Percentiles rank a stretch among this genome's conserved stretches.
These are phyloP conservation scores for Balansia obtecta DNA, from an alignment of 2,329 filamentous ascomycete species.

Conservation along the genomic window DNA sequence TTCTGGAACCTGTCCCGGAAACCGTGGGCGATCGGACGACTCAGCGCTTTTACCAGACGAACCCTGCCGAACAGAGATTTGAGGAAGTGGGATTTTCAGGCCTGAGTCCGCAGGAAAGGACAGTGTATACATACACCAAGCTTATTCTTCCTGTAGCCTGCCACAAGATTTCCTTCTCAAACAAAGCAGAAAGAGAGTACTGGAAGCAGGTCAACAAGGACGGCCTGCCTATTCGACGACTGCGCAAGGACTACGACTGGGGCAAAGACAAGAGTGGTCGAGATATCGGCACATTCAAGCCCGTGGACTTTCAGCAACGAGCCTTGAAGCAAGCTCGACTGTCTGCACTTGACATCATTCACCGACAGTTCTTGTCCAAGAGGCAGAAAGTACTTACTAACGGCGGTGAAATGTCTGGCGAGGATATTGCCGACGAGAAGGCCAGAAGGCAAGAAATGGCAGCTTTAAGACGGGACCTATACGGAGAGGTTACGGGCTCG, in stretches of 20 bases:
- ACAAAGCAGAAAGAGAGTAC: constrained; percentile 42
- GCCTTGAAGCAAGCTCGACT: constrained; percentile 29
- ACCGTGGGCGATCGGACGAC: constrained; percentile 37
- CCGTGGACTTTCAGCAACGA: constrained; percentile 32
- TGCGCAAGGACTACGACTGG: constrained; percentile 31
- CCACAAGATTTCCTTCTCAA: constrained; percentile 21
- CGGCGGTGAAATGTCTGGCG: constrained; percentile 17
- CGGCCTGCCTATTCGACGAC: constrained; percentile 34
- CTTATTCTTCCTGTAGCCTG: constrained; percentile 30
- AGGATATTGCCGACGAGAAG: constrained; percentile 34
- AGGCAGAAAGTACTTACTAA: constrained; percentile 18
- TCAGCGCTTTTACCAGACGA: constrained; percentile 36
- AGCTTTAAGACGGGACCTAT: constrained; percentile 35
- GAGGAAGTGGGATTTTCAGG: constrained; percentile 31
- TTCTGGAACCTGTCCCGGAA: constrained; percentile 23
- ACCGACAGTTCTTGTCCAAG: constrained; percentile 30
- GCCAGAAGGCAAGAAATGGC: constrained; percentile 38
- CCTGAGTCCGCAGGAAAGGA: constrained; percentile 35
- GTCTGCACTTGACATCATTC: constrained; percentile 29
- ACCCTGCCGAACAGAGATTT: constrained; percentile 33
- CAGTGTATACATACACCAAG: constrained; percentile 34
- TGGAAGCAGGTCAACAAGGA: constrained; percentile 45
- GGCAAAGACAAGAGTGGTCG: constrained; percentile 37
- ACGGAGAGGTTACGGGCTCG: constrained; percentile 34
- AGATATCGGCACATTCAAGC: constrained; percentile 34